A percentile compares a stretch with the other conserved stretches of the same genome.
These are phyloP conservation scores for Populus pruinosa DNA, from an alignment of 345 rosid genomes.

Conservation along the genomic window DNA sequence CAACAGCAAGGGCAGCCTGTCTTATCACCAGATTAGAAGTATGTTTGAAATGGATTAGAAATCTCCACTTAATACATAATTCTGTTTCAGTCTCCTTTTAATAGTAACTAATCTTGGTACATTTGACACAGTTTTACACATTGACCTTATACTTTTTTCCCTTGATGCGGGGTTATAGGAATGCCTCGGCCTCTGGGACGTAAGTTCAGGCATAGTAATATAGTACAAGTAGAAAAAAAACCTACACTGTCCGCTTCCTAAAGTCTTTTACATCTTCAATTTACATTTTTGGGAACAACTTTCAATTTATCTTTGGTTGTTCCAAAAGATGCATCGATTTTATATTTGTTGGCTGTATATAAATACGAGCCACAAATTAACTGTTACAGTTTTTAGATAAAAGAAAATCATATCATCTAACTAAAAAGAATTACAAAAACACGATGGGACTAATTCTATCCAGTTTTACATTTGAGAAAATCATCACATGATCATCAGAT, in stretches of 20 bases:
- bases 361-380: background rate
- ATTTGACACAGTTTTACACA: background rate
- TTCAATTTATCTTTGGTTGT: background rate
- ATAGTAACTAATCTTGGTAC: background rate
- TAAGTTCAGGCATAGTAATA: slow-evolving; percentile 39
- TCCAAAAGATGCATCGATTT: background rate
- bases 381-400: background rate
- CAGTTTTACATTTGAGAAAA: background rate
- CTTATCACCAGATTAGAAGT: slow-evolving; percentile 92
- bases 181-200: slow-evolving; percentile 83
- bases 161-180: slow-evolving; percentile 82
- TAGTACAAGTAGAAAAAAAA: background rate
- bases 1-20: slow-evolving; percentile 98
- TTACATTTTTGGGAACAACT: background rate
- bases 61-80: background rate
- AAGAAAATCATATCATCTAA: too few relatives aligned
- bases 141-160: slow-evolving; percentile 18
- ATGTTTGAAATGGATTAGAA: slow-evolving; percentile 20
- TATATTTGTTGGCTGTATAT: background rate
- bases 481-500: background rate
- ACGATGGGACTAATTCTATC: background rate
- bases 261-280: background rate
- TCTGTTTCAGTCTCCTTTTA: slow-evolving; percentile 11
- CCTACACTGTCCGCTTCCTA: background rate
- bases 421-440: background rate